These are phyloP conservation scores for Magnolia sinica DNA, from an alignment of 164 flowering plant species.

Conservation along the genomic window DNA sequence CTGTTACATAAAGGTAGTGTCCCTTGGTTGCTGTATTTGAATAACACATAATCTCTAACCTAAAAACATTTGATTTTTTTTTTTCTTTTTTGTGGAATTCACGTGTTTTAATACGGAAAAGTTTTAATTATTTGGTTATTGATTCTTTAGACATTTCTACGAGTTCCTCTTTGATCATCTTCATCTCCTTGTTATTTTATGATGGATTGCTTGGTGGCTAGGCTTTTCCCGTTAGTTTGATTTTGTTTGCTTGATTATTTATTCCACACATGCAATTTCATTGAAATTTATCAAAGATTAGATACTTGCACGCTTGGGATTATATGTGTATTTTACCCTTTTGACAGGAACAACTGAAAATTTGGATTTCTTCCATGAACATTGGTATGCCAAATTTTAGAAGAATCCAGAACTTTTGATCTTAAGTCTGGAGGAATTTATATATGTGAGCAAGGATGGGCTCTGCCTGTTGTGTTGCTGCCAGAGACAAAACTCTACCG, in stretches of 20 bases:
- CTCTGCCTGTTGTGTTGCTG: constrained; percentile 84
- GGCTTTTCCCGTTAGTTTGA: not conserved
- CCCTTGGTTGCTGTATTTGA: too few species aligned
- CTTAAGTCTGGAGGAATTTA: constrained; percentile 1
- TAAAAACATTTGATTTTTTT: too few species aligned
- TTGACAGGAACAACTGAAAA: constrained; percentile 8
- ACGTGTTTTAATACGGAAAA: too few species aligned
- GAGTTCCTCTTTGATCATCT: not conserved
- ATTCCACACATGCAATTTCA: not conserved
- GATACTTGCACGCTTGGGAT: not conserved
- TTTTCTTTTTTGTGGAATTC: too few species aligned
- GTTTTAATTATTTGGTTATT: not conserved
- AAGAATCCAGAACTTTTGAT: not conserved
- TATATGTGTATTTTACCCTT: not conserved
- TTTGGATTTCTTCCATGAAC: not conserved
- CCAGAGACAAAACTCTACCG: constrained; percentile 56
- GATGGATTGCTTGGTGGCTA: not conserved
- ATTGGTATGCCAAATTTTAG: constrained; percentile 1
- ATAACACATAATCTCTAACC: too few species aligned
- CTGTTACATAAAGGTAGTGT: too few species aligned
- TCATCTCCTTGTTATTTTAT: not conserved
- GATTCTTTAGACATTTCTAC: not conserved
- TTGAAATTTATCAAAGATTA: too few species aligned
- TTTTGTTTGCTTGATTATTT: not conserved
- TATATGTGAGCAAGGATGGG: constrained; percentile 55